A percentile compares a stretch with the other conserved stretches of the same genome.
These are phyloP conservation scores for Colletotrichum sp. DNA, from an alignment of 2,329 filamentous ascomycete genomes.

Conservation along the genomic window DNA sequence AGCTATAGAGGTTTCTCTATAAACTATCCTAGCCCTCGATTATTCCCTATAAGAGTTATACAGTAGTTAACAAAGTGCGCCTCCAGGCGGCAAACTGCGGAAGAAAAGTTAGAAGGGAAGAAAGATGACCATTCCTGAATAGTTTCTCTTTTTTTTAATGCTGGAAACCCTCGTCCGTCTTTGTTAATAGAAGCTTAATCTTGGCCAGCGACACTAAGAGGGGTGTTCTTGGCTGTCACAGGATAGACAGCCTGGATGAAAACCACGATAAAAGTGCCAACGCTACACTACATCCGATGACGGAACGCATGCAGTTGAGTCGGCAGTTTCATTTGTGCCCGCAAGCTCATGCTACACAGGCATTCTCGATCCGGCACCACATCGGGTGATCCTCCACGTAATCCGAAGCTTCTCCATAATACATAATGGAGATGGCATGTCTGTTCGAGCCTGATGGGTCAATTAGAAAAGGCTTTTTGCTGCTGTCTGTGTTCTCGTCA, in stretches of 20 bases:
- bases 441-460: neutral
- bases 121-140: too few species aligned
- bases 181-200: accelerated
- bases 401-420: neutral
- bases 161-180: neutral
- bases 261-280: neutral
- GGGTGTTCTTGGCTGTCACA: neutral
- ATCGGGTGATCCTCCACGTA: neutral
- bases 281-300: neutral
- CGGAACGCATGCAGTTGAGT: neutral
- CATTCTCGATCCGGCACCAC: neutral
- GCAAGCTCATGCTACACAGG: neutral
- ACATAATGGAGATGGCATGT: neutral
- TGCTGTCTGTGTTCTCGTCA: accelerated
- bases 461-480: neutral
- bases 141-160: neutral
- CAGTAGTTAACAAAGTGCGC: too few species aligned
- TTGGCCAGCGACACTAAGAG: neutral
- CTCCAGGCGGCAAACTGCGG: too few species aligned
- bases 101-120: too few species aligned
- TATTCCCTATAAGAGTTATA: too few species aligned
- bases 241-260: neutral
- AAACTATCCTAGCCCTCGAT: too few species aligned
- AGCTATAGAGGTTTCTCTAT: too few species aligned
- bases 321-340: neutral